Conservation (phyloP, 2,329 filamentous ascomycete genomes). For the Aspergillus terreus region DNA sequence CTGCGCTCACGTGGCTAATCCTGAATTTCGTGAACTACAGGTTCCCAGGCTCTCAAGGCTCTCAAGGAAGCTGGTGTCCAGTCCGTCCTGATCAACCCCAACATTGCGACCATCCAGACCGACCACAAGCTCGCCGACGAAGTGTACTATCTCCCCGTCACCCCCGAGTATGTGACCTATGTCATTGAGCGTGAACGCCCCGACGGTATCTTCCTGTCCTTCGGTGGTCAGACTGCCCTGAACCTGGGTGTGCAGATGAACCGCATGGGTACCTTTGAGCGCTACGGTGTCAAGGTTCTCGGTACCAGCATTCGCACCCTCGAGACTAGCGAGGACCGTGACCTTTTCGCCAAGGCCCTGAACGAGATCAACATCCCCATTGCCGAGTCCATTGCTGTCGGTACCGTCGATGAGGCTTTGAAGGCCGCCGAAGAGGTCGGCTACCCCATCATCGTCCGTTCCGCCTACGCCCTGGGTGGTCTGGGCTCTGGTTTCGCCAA, state of each 20-base stretch:
- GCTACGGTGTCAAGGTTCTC: constrained; percentile 91
- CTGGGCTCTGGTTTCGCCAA: constrained; percentile 94
- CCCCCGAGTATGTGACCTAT: constrained; percentile 94
- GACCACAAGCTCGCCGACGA: constrained; percentile 94
- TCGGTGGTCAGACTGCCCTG: constrained; percentile 94
- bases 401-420: constrained; percentile 86
- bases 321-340: constrained; percentile 91
- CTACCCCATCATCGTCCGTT: constrained; percentile 97
- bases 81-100: constrained; percentile 94
- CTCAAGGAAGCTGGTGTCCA: constrained; percentile 90
- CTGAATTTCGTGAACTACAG: constrained; percentile 44
- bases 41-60: constrained; percentile 93
- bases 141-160: constrained; percentile 97
- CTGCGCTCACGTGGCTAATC: constrained; percentile 15
- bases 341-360: constrained; percentile 90
- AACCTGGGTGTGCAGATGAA: constrained; percentile 98
- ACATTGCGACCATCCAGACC: constrained; percentile 97
- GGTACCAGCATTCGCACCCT: constrained; percentile 93
- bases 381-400: constrained; percentile 89
- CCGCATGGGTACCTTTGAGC: constrained; percentile 89
- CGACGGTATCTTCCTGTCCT: constrained; percentile 95
- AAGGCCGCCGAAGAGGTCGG: constrained; percentile 81
- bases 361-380: constrained; percentile 98
- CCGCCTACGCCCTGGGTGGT: constrained; percentile 92
- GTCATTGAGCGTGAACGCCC: constrained; percentile 95